phyloP scores from a whole-genome alignment of 169 alveolate species.

The Babesia bigemina region DNA sequence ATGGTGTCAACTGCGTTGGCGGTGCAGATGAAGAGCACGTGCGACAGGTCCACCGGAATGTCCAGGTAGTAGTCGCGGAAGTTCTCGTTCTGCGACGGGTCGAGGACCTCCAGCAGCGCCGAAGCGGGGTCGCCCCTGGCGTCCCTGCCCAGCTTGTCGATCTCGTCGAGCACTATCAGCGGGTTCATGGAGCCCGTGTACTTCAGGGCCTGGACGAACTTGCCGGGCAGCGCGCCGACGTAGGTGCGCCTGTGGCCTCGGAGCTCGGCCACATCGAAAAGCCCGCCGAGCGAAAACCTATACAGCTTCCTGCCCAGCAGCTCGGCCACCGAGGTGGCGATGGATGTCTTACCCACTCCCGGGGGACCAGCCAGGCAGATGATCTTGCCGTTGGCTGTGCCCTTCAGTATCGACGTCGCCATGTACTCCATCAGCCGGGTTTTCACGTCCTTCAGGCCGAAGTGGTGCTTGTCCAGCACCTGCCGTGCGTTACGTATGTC shows the following conservation, averaged over 20 bases:
- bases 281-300: conserved; percentile 88
- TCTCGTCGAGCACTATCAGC: conserved; percentile 89
- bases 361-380: conserved; percentile 95
- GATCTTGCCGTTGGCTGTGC: conserved; percentile 86
- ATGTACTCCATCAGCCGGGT: conserved; percentile 91
- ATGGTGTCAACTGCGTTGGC: conserved; percentile 91
- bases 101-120: conserved; percentile 90
- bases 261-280: conserved; percentile 91
- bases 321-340: conserved; percentile 89
- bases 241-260: conserved; percentile 94
- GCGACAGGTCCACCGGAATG: conserved; percentile 86
- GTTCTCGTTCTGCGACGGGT: conserved; percentile 85
- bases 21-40: conserved; percentile 91
- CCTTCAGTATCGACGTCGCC: conserved; percentile 81
- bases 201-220: conserved; percentile 83
- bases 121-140: conserved; percentile 91
- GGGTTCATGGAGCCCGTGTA: conserved; percentile 86
- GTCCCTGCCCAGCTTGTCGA: conserved; percentile 89
- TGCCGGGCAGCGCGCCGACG: conserved; percentile 95
- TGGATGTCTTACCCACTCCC: conserved; percentile 95
- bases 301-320: conserved; percentile 87
- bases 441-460: conserved; percentile 91
- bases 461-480: conserved; percentile 87
- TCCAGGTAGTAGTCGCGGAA: conserved; percentile 79
- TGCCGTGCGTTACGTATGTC: conserved; percentile 49